Conservation (phyloP, 495 filamentous ascomycete species). For the Tuber melanosporum region DNA sequence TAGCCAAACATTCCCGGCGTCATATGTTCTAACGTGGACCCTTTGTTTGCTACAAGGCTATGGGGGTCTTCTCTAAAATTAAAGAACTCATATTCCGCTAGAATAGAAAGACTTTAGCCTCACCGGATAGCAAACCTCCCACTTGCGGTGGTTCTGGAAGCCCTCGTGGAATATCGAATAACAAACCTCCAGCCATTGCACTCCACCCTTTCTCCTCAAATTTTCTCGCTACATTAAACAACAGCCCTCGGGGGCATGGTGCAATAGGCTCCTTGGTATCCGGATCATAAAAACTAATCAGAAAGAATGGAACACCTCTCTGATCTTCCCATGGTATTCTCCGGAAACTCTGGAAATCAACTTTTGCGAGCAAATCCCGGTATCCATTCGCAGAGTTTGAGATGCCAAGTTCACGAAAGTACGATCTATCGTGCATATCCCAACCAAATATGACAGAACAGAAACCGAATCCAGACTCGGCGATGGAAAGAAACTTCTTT, state of each 20-base stretch:
- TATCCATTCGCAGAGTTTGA: conserved; percentile 93
- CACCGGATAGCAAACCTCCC: not conserved
- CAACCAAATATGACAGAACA: conserved; percentile 95
- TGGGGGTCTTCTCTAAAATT: conserved; percentile 55
- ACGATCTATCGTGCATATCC: conserved; percentile 96
- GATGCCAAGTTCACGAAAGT: conserved; percentile 74
- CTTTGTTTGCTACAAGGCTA: conserved; percentile 20
- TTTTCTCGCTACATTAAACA: conserved; percentile 63
- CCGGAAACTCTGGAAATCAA: conserved; percentile 74
- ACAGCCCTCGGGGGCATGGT: conserved; percentile 72
- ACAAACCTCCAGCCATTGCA: conserved; percentile 88
- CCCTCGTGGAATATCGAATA: not conserved
- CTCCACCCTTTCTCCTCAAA: conserved; percentile 57
- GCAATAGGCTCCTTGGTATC: conserved; percentile 62
- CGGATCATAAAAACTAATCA: conserved; percentile 79
- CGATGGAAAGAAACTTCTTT: conserved; percentile 87
- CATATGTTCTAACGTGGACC: conserved; percentile 44
- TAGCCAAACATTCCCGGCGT: conserved; percentile 99
- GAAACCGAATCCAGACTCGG: conserved; percentile 82
- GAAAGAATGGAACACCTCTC: conserved; percentile 69
- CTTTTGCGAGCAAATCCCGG: conserved; percentile 75
- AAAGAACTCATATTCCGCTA: conserved; percentile 97
- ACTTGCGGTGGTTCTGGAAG: not conserved
- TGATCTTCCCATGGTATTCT: conserved; percentile 87
- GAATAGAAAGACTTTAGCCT: conserved; percentile 14